Evolutionary conservation across 177 flowering plant genomes (phyloP).

Genomic region (Tripterygium wilfordii): DNA sequence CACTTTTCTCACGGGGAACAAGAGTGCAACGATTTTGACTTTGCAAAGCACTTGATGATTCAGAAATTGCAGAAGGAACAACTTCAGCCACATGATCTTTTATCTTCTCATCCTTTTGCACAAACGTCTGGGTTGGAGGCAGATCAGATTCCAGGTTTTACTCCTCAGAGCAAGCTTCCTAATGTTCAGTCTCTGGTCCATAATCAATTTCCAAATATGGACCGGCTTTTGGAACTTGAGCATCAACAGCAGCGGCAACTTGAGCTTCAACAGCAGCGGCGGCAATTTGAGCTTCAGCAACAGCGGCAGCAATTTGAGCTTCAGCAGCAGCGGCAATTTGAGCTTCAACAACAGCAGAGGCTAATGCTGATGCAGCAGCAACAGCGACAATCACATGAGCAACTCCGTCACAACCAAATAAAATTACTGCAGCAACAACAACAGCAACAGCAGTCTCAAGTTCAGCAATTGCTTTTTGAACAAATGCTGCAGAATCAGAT

Average conservation of each 20-base stretch:
- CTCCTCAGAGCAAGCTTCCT: slow-evolving; percentile 6
- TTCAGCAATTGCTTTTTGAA: slow-evolving; percentile 61
- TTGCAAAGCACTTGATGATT: slow-evolving; percentile 50
- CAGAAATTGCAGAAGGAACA: slow-evolving; percentile 48
- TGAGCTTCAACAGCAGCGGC: slow-evolving; percentile 26
- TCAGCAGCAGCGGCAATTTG: slow-evolving; percentile 36
- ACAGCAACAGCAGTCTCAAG: no score
- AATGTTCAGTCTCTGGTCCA: slow-evolving; percentile 36
- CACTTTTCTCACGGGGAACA: slow-evolving; percentile 45
- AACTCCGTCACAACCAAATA: slow-evolving; percentile 46
- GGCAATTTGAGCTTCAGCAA: neutral
- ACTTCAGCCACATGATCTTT: no score
- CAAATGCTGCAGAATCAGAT: slow-evolving; percentile 59
- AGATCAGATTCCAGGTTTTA: slow-evolving; percentile 8
- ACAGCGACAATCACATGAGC: slow-evolving; percentile 39
- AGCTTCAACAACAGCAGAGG: no score
- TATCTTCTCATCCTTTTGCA: no score
- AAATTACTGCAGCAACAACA: slow-evolving; percentile 61
- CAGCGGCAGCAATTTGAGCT: slow-evolving; percentile 17
- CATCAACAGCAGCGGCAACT: slow-evolving; percentile 24
- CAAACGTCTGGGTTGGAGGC: slow-evolving; percentile 2
- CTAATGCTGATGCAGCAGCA: slow-evolving; percentile 37
- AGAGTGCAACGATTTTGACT: slow-evolving; percentile 37
- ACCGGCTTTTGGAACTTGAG: slow-evolving; percentile 17
- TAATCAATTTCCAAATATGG: slow-evolving; percentile 26